Percentiles rank a stretch among this genome's conserved stretches.
Conservation (phyloP, 352 stramenopile genomes). For the Globisporangium acanthophoron region DNA sequence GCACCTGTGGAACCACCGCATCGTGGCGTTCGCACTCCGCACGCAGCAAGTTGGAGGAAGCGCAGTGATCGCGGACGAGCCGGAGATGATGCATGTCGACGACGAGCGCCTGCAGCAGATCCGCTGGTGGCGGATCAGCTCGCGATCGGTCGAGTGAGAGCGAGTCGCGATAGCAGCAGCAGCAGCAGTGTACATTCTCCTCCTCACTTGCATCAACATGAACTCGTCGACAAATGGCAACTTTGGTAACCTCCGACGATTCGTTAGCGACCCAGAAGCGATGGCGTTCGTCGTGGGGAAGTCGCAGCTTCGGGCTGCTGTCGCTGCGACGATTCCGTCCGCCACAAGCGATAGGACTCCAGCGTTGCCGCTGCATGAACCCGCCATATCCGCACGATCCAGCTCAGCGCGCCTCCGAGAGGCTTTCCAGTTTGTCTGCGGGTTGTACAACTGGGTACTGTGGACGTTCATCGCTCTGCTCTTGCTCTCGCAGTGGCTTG, state of each 20-base stretch:
- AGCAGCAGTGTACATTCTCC: too few species aligned
- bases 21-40: not conserved
- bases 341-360: not conserved
- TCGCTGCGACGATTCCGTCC: not conserved
- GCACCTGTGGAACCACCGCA: conserved; percentile 2
- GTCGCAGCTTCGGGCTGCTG: not conserved
- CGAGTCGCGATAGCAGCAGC: too few species aligned
- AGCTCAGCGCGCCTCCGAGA: not conserved
- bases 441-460: conserved; percentile 15
- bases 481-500: conserved; percentile 12
- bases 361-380: not conserved
- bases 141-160: not conserved
- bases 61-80: not conserved
- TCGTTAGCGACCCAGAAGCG: not conserved
- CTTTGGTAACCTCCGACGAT: not conserved
- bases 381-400: not conserved
- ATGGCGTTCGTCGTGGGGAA: not conserved
- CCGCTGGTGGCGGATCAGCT: not conserved
- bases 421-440: not conserved
- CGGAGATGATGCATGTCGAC: not conserved
- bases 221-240: not conserved
- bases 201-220: not conserved
- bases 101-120: not conserved
- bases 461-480: conserved; percentile 12
- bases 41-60: not conserved